Percentiles rank a stretch among this genome's conserved stretches.
These are phyloP conservation scores for Quercus rubra DNA, from an alignment of 306 rosid species.

Conservation along the genomic window DNA sequence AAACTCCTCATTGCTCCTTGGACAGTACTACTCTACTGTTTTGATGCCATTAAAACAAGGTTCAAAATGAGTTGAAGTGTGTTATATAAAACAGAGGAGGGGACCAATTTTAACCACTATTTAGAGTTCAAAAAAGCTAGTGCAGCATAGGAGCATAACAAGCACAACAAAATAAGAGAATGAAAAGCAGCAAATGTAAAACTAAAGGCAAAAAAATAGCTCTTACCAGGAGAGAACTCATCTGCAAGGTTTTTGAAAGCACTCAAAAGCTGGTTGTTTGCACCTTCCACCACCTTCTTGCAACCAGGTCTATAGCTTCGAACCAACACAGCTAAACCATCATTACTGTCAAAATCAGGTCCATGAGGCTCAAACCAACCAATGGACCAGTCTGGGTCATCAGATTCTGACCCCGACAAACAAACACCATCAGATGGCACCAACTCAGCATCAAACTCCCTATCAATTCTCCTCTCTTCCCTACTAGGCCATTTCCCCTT, in stretches of 20 bases:
- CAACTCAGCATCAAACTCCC: constrained; percentile 75
- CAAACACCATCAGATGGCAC: constrained; percentile 80
- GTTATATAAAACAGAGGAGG: not conserved
- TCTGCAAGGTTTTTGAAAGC: constrained; percentile 67
- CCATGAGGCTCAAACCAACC: constrained; percentile 97
- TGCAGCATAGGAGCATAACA: not conserved
- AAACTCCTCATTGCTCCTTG: not conserved
- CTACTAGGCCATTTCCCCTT: constrained; percentile 68
- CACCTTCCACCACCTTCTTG: constrained; percentile 53
- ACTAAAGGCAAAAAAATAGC: not conserved
- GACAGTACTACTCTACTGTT: not conserved
- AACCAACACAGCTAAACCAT: constrained; percentile 78
- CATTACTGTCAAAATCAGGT: constrained; percentile 63
- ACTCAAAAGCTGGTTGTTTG: constrained; percentile 60
- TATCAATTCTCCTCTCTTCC: constrained; percentile 64
- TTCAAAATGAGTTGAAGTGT: not conserved
- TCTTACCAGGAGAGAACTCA: constrained; percentile 72
- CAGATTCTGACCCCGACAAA: constrained; percentile 74
- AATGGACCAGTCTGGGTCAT: constrained; percentile 80
- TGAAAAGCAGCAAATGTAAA: not conserved
- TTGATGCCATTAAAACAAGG: not conserved
- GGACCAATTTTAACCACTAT: not conserved
- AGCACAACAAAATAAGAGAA: not conserved
- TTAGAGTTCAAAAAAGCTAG: not conserved
- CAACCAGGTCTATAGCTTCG: constrained; percentile 79